Evolutionary conservation across 805 yeast genomes (phyloP).

Genomic region (Alloascoidea hylecoeti): DNA sequence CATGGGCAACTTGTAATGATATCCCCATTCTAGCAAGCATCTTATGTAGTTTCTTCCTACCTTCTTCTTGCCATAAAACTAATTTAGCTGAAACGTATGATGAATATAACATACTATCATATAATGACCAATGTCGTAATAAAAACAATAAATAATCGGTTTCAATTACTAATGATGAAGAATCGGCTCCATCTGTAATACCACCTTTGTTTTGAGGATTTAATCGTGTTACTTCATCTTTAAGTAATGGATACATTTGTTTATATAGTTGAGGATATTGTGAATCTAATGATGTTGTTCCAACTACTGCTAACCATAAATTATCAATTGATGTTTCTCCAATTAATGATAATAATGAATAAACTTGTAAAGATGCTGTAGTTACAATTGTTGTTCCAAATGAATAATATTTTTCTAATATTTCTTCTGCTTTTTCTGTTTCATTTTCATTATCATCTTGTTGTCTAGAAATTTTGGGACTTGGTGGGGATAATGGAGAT

Average conservation of each 20-base stretch:
- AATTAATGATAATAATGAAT: constrained; percentile 63
- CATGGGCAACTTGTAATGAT: constrained; percentile 75
- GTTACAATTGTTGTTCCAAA: constrained; percentile 71
- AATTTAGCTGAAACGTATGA: constrained; percentile 81
- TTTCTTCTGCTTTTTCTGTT: constrained; percentile 32
- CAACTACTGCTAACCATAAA: constrained; percentile 83
- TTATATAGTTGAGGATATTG: constrained; percentile 66
- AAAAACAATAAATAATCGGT: constrained; percentile 78
- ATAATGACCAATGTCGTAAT: constrained; percentile 84
- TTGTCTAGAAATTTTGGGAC: constrained; percentile 12
- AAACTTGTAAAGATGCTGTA: constrained; percentile 67
- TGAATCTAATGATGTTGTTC: constrained; percentile 69
- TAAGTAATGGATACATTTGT: constrained; percentile 54
- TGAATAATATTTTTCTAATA: constrained; percentile 62
- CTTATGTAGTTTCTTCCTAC: constrained; percentile 73
- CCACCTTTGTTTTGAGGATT: constrained; percentile 19
- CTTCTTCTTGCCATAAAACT: constrained; percentile 83
- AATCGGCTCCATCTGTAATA: constrained; percentile 10
- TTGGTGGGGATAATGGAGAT: constrained; percentile 8
- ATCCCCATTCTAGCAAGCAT: constrained; percentile 96
- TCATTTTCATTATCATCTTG: constrained; percentile 26
- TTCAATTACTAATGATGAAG: constrained; percentile 41
- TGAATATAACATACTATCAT: constrained; percentile 85
- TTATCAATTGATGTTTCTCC: constrained; percentile 63
- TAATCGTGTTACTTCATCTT: constrained; percentile 73